phyloP scores from a whole-genome alignment of 208 protist genomes.

The Tritrichomonas musculus region DNA sequence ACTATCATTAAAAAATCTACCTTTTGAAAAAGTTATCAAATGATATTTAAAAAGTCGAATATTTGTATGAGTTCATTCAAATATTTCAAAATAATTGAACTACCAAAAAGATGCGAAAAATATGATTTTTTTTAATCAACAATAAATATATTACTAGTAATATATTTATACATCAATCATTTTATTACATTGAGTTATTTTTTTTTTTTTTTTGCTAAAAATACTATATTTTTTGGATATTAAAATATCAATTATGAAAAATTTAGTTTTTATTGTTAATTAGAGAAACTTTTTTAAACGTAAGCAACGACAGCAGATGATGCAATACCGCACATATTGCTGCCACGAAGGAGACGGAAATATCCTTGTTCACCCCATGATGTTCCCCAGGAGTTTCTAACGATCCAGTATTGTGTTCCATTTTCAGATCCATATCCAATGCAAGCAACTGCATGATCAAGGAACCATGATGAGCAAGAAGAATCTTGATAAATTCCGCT shows the following conservation, averaged over 20 bases:
- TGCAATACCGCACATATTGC: conserved; percentile 47
- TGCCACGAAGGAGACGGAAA: conserved; percentile 42
- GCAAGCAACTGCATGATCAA: conserved; percentile 9
- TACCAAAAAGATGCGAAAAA: background rate
- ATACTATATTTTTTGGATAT: background rate
- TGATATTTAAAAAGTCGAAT: no score
- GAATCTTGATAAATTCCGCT: conserved; percentile 44
- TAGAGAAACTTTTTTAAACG: background rate
- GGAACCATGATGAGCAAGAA: background rate
- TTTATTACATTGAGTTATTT: background rate
- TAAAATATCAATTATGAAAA: background rate
- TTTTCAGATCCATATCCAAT: conserved; percentile 18
- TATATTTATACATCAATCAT: background rate
- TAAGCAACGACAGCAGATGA: conserved; percentile 19
- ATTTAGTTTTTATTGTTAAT: background rate
- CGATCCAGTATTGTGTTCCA: background rate
- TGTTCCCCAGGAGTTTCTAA: no score
- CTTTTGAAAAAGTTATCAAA: no score
- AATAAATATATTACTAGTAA: background rate
- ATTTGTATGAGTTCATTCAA: no score
- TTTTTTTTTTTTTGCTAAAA: background rate
- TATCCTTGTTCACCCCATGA: conserved; percentile 54
- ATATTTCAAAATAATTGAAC: background rate
- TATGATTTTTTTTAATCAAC: background rate
- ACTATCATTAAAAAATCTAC: no score